Evolutionary conservation across 2,329 filamentous ascomycete species (phyloP).

Genomic region (Fusarium algeriense): DNA sequence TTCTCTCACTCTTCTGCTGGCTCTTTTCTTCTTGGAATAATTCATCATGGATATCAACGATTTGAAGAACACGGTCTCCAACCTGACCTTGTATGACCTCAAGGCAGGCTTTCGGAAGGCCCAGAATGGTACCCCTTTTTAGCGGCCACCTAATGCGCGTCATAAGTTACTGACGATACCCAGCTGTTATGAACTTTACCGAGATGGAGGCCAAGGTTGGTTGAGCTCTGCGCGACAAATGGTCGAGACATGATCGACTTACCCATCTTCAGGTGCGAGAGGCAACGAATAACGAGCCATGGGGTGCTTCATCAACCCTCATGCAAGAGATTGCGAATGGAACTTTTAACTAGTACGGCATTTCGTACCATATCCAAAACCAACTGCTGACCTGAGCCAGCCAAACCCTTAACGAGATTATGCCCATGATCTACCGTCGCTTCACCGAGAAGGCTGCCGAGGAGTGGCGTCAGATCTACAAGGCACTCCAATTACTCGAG

Average conservation of each 20-base stretch:
- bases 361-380: conserved; percentile 30
- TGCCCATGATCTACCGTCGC: conserved; percentile 99
- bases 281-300: conserved; percentile 98
- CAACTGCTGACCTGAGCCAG: conserved; percentile 60
- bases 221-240: conserved; percentile 22
- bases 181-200: conserved; percentile 97
- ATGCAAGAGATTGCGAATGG: conserved; percentile 99
- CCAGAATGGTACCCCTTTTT: conserved; percentile 81
- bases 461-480: conserved; percentile 99
- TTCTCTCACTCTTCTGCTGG: conserved; percentile 2
- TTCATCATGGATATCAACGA: conserved; percentile 83
- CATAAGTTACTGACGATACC: conserved; percentile 48
- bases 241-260: conserved; percentile 25
- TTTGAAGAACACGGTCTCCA: conserved; percentile 88
- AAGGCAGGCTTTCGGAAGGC: conserved; percentile 96
- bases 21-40: conserved; percentile 34
- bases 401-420: conserved; percentile 97
- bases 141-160: conserved; percentile 15
- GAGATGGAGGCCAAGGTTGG: conserved; percentile 84
- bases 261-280: conserved; percentile 79
- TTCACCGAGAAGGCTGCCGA: conserved; percentile 99
- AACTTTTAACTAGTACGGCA: conserved; percentile 94
- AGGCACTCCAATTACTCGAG: conserved; percentile 94
- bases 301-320: conserved; percentile 84
- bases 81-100: conserved; percentile 93